Base-by-base conservation (phyloP, 768 basidiomycete species). In the Russula vinacea region DNA sequence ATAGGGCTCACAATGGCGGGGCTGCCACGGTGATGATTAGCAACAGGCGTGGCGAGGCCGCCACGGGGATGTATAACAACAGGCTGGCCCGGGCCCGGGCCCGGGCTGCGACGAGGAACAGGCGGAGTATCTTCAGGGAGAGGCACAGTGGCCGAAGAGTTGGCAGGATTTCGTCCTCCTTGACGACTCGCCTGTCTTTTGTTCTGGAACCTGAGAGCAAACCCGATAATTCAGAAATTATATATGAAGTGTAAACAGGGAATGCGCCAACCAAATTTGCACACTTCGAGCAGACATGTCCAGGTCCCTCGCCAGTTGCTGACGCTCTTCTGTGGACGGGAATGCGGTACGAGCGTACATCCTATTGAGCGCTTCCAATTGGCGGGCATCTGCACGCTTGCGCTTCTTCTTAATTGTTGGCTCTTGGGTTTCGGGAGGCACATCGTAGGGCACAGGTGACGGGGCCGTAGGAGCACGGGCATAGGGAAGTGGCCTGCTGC, bases 221-320 rank as follows among this genome's bases (percentile, higher is more conserved):
- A 17, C 16, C 16, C 22, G 29, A 55, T 35, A 32, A 16, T 58
- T 59, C 58, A 64, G 60, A 44, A 26, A 33, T 22, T 45, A 39
- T 26, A 39, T 35, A 40, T 26, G 10, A 8, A 40, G 2, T 17
- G 13, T 26, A 44, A 40, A 47, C 45, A 40, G 56, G 26, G 49
- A 33, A 44, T 51, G 40, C 17, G 70, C 78, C 69, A 73, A 91
- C 91, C 91, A 93, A 62, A 93, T 92, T 73, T 93, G 91, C 62
- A 93, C 91, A 68, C 88, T 90, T 67, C 91, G 78, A 45, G 91
- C 83, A 53, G 88, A 85, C 91, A 93, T 92, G 68, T 89, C 89
- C 65, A 92, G 78, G 69, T 83, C 78, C 67, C 85, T 89, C 16
- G 91, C 90, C 55, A 92, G 76, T 37, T 84, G 84, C 42, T 83